These are phyloP conservation scores for Omphalotus olearius DNA, from an alignment of 1,284 basidiomycete genomes.

Conservation along the genomic window DNA sequence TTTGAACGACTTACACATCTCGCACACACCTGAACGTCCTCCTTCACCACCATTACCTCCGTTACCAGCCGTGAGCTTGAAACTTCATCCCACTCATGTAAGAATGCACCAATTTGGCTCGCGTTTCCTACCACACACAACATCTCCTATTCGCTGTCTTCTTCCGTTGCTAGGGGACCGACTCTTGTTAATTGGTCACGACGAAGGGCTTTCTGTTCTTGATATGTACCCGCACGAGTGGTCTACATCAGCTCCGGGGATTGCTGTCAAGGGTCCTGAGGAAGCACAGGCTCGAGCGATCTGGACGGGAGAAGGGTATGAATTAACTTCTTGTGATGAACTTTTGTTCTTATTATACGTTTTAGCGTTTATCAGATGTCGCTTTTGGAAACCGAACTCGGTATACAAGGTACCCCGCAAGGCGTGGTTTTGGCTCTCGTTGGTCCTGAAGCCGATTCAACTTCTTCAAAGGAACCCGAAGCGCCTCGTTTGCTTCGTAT, in stretches of 20 bases:
- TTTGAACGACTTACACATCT: slow-evolving; percentile 23
- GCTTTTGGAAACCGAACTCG: slow-evolving; percentile 63
- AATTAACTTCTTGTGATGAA: neutral
- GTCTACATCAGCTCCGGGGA: slow-evolving; percentile 38
- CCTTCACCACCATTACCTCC: slow-evolving; percentile 33
- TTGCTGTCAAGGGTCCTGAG: slow-evolving; percentile 54
- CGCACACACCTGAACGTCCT: slow-evolving; percentile 25
- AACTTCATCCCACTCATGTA: slow-evolving; percentile 55
- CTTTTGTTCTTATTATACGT: neutral
- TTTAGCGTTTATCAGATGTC: slow-evolving; percentile 70
- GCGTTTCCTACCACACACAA: slow-evolving; percentile 76
- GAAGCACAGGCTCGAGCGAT: slow-evolving; percentile 64
- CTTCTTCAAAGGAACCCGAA: slow-evolving; percentile 42
- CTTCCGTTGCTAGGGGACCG: slow-evolving; percentile 62
- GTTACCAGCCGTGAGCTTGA: slow-evolving; percentile 45
- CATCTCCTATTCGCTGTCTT: slow-evolving; percentile 64
- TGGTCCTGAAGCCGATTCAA: slow-evolving; percentile 47
- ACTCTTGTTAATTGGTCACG: slow-evolving; percentile 68
- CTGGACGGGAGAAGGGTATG: slow-evolving; percentile 76
- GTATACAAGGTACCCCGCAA: slow-evolving; percentile 55
- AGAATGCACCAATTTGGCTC: slow-evolving; percentile 74
- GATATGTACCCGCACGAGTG: slow-evolving; percentile 73
- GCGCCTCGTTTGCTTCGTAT: slow-evolving; percentile 57
- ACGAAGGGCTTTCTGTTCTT: slow-evolving; percentile 71
- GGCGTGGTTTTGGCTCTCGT: slow-evolving; percentile 74